A percentile compares a stretch with the other conserved stretches of the same genome.
phyloP scores from a whole-genome alignment of 768 basidiomycete species.

The Tricholoma sp. region DNA sequence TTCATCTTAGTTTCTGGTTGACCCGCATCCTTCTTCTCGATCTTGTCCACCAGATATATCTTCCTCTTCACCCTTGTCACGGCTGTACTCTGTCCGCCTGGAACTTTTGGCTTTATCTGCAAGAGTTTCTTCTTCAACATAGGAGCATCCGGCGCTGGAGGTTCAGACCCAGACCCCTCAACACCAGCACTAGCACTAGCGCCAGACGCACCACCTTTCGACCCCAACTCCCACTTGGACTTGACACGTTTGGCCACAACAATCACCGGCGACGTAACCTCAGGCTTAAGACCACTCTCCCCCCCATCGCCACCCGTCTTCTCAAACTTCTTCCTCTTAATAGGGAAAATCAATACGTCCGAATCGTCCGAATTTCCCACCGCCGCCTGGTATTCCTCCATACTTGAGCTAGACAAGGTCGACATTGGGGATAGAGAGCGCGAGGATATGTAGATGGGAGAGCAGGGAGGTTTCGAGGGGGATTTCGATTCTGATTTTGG shows the following conservation, averaged over 20 bases:
- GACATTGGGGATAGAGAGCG: conserved; percentile 14
- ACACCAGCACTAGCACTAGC: background rate
- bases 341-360: conserved; percentile 6
- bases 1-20: conserved; percentile 22
- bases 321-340: conserved; percentile 4
- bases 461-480: background rate
- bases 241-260: background rate
- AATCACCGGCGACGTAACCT: background rate
- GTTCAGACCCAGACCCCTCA: background rate
- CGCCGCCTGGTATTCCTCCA: background rate
- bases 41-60: conserved; percentile 21
- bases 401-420: background rate
- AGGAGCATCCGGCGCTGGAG: background rate
- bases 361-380: conserved; percentile 5
- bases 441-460: conserved; percentile 14
- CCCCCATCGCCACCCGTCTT: background rate
- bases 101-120: conserved; percentile 7
- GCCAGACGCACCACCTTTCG: background rate
- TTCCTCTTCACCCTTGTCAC: conserved; percentile 29
- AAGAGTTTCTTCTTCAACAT: conserved; percentile 12
- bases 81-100: conserved; percentile 15
- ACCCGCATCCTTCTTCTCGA: conserved; percentile 19
- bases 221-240: background rate
- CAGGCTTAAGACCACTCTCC: background rate
- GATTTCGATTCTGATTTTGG: background rate